Evolutionary conservation across 2,329 filamentous ascomycete species (phyloP), one percentile per base, ranked within the genome.

Genomic region (Neonectria hederae): DNA sequence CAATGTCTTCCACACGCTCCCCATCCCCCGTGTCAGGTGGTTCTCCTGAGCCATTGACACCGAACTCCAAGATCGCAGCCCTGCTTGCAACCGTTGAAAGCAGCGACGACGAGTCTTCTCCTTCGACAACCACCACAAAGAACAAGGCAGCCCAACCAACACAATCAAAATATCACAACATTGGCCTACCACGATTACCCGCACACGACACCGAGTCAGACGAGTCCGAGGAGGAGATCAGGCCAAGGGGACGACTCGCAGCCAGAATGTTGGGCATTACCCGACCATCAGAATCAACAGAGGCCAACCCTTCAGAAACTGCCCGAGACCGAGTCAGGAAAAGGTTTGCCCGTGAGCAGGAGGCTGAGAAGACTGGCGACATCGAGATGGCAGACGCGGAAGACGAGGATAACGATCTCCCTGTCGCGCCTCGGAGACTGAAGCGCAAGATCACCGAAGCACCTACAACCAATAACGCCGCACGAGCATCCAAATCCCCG

Each of bases 211-310:
- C 79, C 1, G 82, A 84, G 3, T 59, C 56, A 13, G 79, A 85
- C 52, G 77, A 78, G 26, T 76, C 76, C 4, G 77, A 79, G 22
- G 69, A 76, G 40, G 72, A 75, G 5, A 62, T 84, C 3, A 81
- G 82, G 48, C 90, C 90, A 0, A 84, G 85, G 59, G 90, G 90
- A 24, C 85, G 86, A 56, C 82, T 92, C 69, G 90, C 90, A 13
- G 84, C 90, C 17, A 83, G 87, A 55, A 88, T 93, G 84, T 84
- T 86, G 65, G 84, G 76, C 45, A 69, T 65, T 32, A 60, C 65
- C 22, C 52, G 68, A 40, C 74, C 69, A 9, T 69, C 69, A 11
- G 65, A 59, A 24, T 35, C 59, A 26, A 22, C 26, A 38, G 54
- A 53, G n/a, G 55, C 24, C 24, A 71, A 72, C 26, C 62, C 66